Base-by-base conservation (phyloP, 495 filamentous ascomycete species). In the Penicillium verhagenii region DNA sequence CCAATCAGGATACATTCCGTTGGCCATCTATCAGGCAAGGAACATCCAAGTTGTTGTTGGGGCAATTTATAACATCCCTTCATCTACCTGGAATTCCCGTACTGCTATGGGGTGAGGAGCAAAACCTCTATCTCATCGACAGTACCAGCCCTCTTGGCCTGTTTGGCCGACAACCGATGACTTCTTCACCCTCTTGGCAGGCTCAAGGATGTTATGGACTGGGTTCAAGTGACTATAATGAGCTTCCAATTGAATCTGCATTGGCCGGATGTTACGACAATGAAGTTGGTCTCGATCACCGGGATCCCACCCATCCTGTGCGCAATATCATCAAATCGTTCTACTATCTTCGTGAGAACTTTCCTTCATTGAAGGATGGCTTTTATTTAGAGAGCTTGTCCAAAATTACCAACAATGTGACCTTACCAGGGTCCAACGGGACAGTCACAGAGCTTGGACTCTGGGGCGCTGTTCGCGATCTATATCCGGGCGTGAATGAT, bases 1-100 rank as follows among this genome's bases (percentile, higher is more conserved):
- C 83, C 9, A 89, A 89, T 61, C 86, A 90, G 69, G 86, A 90
- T 63, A 84, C 89, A 4, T 87, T 90, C 68, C 80, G 86, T 13
- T 90, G 87, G 87, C 86, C 87, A 13, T 76, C 82, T 2, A 76
- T 90, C 51, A 63, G 76, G 21, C 71, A 79, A 49, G 86, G 87
- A 18, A 79, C 79, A 0, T 75, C 86, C 56, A 74, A 82, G 46
- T 75, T 79, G 69, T 63, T 88, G 2, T 72, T 90, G 1, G 87
- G 73, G 8, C 66, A 78, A 4, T 89, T 86, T 56, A 77, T 90
- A 47, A 84, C 79, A 0, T 86, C 83, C 20, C 50, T 89, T 5
- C 65, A 83, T 47, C 72, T 89, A 57, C 87, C 87, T 4, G 87
- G 86, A 20, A 82, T 86, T 25, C 87, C 87, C 2, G 69, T 86